These are phyloP conservation scores for Fremontodendron californicum DNA, from an alignment of 345 rosid species.

Conservation along the genomic window DNA sequence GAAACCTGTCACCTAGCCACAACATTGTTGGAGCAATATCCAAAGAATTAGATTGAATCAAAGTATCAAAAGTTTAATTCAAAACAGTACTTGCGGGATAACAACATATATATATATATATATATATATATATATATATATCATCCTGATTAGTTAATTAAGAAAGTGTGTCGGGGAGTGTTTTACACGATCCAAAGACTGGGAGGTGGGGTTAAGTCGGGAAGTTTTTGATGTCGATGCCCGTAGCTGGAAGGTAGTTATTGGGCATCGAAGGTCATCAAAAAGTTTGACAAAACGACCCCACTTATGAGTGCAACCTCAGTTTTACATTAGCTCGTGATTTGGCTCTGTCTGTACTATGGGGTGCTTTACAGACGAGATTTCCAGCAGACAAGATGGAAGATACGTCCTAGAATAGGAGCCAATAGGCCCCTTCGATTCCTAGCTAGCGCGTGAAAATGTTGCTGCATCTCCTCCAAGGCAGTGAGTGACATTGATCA, in stretches of 20 bases:
- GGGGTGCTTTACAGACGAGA: constrained; percentile 22
- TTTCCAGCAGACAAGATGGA: constrained; percentile 20
- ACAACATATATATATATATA: too few species aligned
- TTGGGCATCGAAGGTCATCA: neutral
- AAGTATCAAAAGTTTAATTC: neutral
- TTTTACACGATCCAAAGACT: neutral
- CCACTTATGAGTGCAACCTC: neutral
- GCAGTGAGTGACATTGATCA: neutral
- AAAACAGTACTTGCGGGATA: neutral
- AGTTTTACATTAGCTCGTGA: constrained; percentile 14
- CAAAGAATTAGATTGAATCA: neutral
- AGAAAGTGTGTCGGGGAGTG: neutral
- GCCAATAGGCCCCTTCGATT: neutral
- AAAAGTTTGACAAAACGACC: neutral
- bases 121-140: too few species aligned
- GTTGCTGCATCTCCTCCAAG: neutral
- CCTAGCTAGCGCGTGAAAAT: neutral
- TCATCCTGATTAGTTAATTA: neutral
- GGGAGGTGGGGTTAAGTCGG: neutral
- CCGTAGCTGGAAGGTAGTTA: neutral
- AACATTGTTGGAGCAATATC: neutral
- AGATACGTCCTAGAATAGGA: constrained; percentile 14
- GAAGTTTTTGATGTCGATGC: neutral
- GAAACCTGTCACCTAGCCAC: neutral
- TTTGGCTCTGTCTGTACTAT: constrained; percentile 19